phyloP scores from a whole-genome alignment of 2,329 filamentous ascomycete genomes.

The Cladosporium sp. region DNA sequence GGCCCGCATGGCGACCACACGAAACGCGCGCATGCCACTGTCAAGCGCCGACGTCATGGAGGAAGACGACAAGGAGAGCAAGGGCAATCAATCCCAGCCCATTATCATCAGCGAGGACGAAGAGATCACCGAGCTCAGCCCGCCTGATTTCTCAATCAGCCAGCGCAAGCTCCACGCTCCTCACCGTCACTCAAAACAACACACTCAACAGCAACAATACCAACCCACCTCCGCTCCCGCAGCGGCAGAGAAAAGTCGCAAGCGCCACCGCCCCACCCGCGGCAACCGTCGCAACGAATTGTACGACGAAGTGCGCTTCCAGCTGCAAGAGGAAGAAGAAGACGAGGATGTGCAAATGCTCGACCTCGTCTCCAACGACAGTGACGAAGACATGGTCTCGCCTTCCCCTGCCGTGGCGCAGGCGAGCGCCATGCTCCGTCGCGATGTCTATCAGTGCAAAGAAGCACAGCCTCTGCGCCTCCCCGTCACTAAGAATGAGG shows the following conservation, averaged over 20 bases:
- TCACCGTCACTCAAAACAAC: slow-evolving; percentile 28
- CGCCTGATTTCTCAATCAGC: slow-evolving; percentile 29
- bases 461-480: slow-evolving; percentile 20
- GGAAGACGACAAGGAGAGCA: slow-evolving; percentile 22
- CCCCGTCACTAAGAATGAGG: slow-evolving; percentile 28
- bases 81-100: slow-evolving; percentile 22
- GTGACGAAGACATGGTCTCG: slow-evolving; percentile 18
- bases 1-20: slow-evolving; percentile 50
- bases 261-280: slow-evolving; percentile 27
- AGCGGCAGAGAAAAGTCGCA: slow-evolving; percentile 23
- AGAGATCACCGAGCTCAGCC: slow-evolving; percentile 30
- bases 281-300: slow-evolving; percentile 29
- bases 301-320: slow-evolving; percentile 32
- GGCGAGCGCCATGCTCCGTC: slow-evolving; percentile 24
- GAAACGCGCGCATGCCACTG: slow-evolving; percentile 41
- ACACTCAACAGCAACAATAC: slow-evolving; percentile 15
- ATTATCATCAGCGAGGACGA: slow-evolving; percentile 24
- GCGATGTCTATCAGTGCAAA: slow-evolving; percentile 17
- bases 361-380: slow-evolving; percentile 15
- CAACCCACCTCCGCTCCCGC: slow-evolving; percentile 10
- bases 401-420: slow-evolving; percentile 24
- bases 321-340: slow-evolving; percentile 28
- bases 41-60: slow-evolving; percentile 17
- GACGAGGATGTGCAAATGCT: slow-evolving; percentile 24
- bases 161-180: slow-evolving; percentile 29